phyloP scores from a whole-genome alignment of 2,329 filamentous ascomycete genomes.

The Aaosphaeria pasadenensis region DNA sequence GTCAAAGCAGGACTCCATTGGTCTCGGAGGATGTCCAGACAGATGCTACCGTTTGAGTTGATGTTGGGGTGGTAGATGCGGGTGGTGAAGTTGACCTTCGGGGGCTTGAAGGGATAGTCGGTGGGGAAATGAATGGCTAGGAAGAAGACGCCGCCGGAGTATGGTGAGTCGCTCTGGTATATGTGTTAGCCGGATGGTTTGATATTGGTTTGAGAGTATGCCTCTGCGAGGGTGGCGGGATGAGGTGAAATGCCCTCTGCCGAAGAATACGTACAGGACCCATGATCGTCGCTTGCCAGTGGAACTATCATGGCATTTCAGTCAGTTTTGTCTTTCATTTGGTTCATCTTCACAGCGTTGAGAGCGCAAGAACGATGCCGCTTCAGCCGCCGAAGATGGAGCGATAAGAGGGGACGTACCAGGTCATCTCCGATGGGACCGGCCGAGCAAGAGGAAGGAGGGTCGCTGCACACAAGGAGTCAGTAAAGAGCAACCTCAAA shows the following conservation, averaged over 20 bases:
- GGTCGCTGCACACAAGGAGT: conserved; percentile 65
- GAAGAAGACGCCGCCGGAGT: conserved; percentile 98
- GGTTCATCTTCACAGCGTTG: not conserved
- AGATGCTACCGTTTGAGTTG: conserved; percentile 99
- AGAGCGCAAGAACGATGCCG: conserved; percentile 16
- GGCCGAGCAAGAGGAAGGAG: conserved; percentile 97
- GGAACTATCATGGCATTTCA: conserved; percentile 64
- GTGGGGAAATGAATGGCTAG: conserved; percentile 98
- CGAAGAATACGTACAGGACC: conserved; percentile 73
- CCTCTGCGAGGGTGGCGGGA: conserved; percentile 5
- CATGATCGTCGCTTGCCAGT: conserved; percentile 99
- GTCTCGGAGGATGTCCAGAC: conserved; percentile 95
- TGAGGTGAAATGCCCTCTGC: not conserved
- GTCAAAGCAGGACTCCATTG: conserved; percentile 99
- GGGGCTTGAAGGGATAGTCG: conserved; percentile 99
- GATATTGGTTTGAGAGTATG: not conserved
- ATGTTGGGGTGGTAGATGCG: conserved; percentile 99
- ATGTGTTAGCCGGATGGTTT: not conserved
- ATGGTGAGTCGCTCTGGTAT: conserved; percentile 83
- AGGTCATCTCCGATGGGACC: conserved; percentile 96
- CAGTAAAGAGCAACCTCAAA: conserved; percentile 20
- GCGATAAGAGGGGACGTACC: conserved; percentile 60
- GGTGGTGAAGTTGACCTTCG: conserved; percentile 99
- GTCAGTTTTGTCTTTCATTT: conserved; percentile 24
- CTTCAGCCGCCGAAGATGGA: conserved; percentile 27